phyloP scores from a whole-genome alignment of 2,329 filamentous ascomycete species.

The Aureobasidium sp. region DNA sequence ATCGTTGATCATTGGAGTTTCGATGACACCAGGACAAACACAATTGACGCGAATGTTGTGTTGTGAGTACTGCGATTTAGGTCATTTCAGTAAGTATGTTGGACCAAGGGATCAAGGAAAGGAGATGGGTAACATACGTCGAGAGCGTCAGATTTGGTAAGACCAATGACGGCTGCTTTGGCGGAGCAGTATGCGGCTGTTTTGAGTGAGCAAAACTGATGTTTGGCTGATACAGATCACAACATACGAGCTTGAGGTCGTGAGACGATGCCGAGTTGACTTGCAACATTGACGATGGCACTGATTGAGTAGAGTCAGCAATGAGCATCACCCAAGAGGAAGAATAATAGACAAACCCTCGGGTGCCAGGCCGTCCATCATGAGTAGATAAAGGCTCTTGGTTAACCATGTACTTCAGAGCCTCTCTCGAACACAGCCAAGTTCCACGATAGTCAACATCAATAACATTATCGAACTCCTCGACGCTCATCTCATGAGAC shows the following conservation, averaged over 20 bases:
- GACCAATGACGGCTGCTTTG: slow-evolving; percentile 39
- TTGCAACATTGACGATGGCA: slow-evolving; percentile 40
- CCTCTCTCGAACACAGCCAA: slow-evolving; percentile 39
- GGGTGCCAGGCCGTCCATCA: slow-evolving; percentile 33
- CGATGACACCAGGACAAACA: slow-evolving; percentile 41
- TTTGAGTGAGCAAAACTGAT: background rate
- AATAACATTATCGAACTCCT: slow-evolving; percentile 38
- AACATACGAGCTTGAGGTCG: slow-evolving; percentile 35
- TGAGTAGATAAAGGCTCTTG: slow-evolving; percentile 38
- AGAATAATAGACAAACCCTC: slow-evolving; percentile 19
- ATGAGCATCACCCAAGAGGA: too few species aligned
- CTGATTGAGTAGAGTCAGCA: too few species aligned
- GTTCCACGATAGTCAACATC: slow-evolving; percentile 38
- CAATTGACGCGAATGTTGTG: slow-evolving; percentile 40
- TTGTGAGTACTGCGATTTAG: slow-evolving; percentile 28
- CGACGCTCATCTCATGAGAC: slow-evolving; percentile 28
- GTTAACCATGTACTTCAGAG: slow-evolving; percentile 36
- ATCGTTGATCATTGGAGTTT: slow-evolving; percentile 37
- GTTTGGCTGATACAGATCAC: background rate
- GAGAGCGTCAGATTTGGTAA: slow-evolving; percentile 43
- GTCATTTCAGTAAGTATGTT: too few species aligned
- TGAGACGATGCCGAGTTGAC: slow-evolving; percentile 36
- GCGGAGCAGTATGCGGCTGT: slow-evolving; percentile 39
- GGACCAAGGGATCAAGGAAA: too few species aligned
- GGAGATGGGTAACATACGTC: slow-evolving; percentile 20